Conservation (phyloP, 2,329 filamentous ascomycete species). For the Zymoseptoria passerinii region DNA sequence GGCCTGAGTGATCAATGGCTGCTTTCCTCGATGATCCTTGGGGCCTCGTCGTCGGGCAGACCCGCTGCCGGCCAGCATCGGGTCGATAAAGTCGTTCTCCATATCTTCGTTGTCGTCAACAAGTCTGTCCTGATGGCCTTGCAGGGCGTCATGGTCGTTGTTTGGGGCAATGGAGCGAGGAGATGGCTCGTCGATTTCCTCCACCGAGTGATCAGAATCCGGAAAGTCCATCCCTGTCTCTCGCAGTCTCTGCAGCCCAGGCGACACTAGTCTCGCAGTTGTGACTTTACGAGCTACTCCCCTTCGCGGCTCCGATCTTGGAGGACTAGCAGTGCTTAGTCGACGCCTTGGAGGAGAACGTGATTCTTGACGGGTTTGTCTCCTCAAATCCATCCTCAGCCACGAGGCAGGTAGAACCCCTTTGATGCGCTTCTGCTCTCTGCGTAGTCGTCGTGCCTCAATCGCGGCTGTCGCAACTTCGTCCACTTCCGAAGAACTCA, state of each 20-base stretch:
- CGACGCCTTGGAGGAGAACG: constrained; percentile 2
- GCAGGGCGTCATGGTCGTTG: constrained; percentile 9
- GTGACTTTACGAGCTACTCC: constrained; percentile 19
- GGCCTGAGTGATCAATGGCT: constrained; percentile 25
- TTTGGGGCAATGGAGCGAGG: not conserved
- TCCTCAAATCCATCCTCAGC: constrained; percentile 39
- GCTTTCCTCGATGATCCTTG: not conserved
- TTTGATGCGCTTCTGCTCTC: constrained; percentile 36
- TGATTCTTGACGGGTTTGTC: constrained; percentile 9
- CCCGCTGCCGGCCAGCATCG: constrained; percentile 28
- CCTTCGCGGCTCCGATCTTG: constrained; percentile 16
- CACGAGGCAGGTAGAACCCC: constrained; percentile 45
- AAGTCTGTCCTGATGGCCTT: constrained; percentile 4
- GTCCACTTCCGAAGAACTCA: constrained; percentile 23
- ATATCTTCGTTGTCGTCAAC: constrained; percentile 30
- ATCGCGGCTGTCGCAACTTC: constrained; percentile 12
- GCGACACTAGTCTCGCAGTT: constrained; percentile 14
- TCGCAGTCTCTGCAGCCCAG: not conserved
- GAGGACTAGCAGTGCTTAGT: constrained; percentile 11
- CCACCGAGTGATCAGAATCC: constrained; percentile 10
- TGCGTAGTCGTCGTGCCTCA: constrained; percentile 22
- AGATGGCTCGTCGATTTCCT: not conserved
- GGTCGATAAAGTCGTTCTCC: constrained; percentile 40
- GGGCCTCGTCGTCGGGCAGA: not conserved
- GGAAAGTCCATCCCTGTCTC: not conserved